A percentile compares a stretch with the other conserved stretches of the same genome.
Evolutionary conservation across 1,139 yeast genomes (phyloP).

Genomic region (Zygosaccharomyces sapae): DNA sequence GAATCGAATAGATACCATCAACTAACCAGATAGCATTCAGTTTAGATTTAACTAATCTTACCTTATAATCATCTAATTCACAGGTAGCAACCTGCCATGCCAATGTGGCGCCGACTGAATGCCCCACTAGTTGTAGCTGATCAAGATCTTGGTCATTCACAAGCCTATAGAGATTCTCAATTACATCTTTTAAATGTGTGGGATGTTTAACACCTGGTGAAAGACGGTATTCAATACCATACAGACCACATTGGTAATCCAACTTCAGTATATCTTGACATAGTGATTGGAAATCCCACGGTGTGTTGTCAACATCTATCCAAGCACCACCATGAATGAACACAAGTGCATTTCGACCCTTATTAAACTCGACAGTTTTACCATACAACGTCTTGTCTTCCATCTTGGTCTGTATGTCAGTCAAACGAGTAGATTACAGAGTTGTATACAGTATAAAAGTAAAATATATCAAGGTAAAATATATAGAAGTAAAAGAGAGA

Average conservation of each 20-base stretch:
- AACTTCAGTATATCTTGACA: conserved; percentile 21
- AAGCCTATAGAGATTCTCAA: conserved; percentile 42
- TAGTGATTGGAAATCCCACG: conserved; percentile 49
- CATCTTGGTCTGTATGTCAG: background rate
- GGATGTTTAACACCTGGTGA: conserved; percentile 67
- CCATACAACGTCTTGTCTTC: conserved; percentile 10
- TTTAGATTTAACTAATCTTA: conserved; percentile 9
- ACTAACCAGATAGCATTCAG: conserved; percentile 34
- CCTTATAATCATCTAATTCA: background rate
- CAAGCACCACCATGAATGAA: conserved; percentile 89
- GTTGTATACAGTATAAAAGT: background rate
- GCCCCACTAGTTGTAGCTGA: conserved; percentile 53
- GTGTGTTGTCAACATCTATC: conserved; percentile 66
- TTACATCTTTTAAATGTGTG: conserved; percentile 54
- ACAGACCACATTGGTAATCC: conserved; percentile 18
- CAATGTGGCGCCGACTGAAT: conserved; percentile 79
- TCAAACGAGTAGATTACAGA: conserved; percentile 2
- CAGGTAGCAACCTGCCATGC: conserved; percentile 46
- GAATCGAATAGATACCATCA: conserved; percentile 48
- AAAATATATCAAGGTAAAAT: conserved; percentile 5
- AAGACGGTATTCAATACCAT: conserved; percentile 58
- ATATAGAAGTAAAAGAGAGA: background rate
- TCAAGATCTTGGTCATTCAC: conserved; percentile 30
- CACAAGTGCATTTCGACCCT: conserved; percentile 32
- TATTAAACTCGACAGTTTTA: conserved; percentile 15